Base-by-base conservation (phyloP, 164 flowering plant genomes). In the Cinnamomum chago region DNA sequence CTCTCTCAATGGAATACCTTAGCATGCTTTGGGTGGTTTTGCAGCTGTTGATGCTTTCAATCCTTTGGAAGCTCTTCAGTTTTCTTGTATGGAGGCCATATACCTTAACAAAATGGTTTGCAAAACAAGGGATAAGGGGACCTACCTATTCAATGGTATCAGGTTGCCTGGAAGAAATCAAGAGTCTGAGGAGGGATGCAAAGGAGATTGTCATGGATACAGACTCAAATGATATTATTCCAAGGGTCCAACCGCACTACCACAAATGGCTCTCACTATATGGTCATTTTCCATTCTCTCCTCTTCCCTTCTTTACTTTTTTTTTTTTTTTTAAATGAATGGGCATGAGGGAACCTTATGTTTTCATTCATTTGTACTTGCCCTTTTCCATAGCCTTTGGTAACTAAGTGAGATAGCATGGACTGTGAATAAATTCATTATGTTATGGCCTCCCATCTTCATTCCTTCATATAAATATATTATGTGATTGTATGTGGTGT, bases 131-230 rank as follows among this genome's bases (percentile, higher is more conserved):
- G 18, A 52, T 70, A 24, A 47, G 18, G 17, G 55, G 72, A 14
- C 72, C 30, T 14, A 40, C 58, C 23, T 70, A 50, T 58, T 13
- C 55, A 22, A 18, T 70, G 5, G 15, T 70, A 22, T 2, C 30
- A 47, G 72, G 72, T 10, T 70, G 28, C 20, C 60, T 70, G 47
- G 30, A 47, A 52, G 72, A 70, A 25, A 70, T 70, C 58, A 70
- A 50, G 58, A 47, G 17, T 15, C 17, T 70, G 23, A 70, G n/a
- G 58, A 52, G 22, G 33, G 22, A n/a, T n/a, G 55, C 72, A 47
- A 22, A 4, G 2, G 28, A 52, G 60, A 50, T 2, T 11, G 28
- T 52, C 50, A n/a, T 70, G 28, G 72, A 50, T 20, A 17, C 14
- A 10, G 14, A 23, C 72, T 30, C 72, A 50, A 23, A 70, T n/a